Percentiles rank a stretch among this genome's conserved stretches.
These are phyloP conservation scores for Apiospora marii DNA, from an alignment of 2,329 filamentous ascomycete genomes.

Conservation along the genomic window DNA sequence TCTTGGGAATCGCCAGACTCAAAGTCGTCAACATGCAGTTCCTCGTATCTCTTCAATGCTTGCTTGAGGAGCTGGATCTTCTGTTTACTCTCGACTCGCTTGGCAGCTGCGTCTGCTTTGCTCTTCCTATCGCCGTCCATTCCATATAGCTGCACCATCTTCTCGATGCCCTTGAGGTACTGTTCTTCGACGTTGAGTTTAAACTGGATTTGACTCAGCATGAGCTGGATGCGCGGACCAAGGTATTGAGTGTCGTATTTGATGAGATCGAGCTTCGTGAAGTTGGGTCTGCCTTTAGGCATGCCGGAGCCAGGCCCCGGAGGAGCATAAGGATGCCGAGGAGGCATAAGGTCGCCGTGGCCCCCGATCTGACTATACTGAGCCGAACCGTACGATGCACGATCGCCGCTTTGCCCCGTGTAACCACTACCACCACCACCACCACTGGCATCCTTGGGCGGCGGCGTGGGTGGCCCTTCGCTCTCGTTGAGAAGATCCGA, in stretches of 20 bases:
- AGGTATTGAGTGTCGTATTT: conserved; percentile 98
- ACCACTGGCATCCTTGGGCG: conserved; percentile 72
- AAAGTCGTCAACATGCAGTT: conserved; percentile 88
- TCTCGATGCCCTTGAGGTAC: conserved; percentile 98
- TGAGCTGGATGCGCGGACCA: conserved; percentile 96
- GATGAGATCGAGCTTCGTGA: conserved; percentile 96
- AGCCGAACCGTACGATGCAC: conserved; percentile 68
- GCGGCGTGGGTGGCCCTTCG: conserved; percentile 66
- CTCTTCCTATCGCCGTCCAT: conserved; percentile 98
- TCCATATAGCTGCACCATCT: conserved; percentile 97
- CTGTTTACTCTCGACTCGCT: conserved; percentile 93
- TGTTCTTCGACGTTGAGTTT: conserved; percentile 99
- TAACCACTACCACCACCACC: conserved; percentile 38
- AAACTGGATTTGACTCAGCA: conserved; percentile 98
- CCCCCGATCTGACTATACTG: conserved; percentile 67
- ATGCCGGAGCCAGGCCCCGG: conserved; percentile 71
- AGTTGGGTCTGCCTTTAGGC: conserved; percentile 84
- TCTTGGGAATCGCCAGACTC: conserved; percentile 80
- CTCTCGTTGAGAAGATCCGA: conserved; percentile 53
- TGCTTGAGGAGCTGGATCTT: conserved; percentile 97
- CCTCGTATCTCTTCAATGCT: conserved; percentile 95
- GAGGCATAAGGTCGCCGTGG: conserved; percentile 79
- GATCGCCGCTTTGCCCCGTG: conserved; percentile 52
- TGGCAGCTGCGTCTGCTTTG: conserved; percentile 87
- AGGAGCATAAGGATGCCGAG: conserved; percentile 79